Evolutionary conservation across 768 basidiomycete genomes (phyloP).

Genomic region (Lactifluus volemus): DNA sequence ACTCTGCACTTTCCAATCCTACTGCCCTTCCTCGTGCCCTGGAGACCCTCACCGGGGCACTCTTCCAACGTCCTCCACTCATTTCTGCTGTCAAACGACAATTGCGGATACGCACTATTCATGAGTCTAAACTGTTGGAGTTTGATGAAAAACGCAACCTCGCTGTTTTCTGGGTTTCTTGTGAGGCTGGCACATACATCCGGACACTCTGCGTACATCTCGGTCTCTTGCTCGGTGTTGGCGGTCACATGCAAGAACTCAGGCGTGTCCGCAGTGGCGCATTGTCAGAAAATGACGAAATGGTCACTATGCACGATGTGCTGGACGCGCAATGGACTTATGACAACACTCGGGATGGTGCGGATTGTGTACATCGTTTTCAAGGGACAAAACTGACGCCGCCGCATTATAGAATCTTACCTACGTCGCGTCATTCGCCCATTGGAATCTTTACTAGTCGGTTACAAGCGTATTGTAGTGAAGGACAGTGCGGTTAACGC

Average conservation of each 20-base stretch:
- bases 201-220: conserved; percentile 97
- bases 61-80: conserved; percentile 97
- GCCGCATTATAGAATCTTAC: conserved; percentile 76
- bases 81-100: conserved; percentile 99
- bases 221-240: conserved; percentile 88
- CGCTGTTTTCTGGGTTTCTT: conserved; percentile 97
- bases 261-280: conserved; percentile 91
- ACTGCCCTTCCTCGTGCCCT: conserved; percentile 86
- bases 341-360: conserved; percentile 95
- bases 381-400: conserved; percentile 9
- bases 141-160: conserved; percentile 97
- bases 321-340: conserved; percentile 98
- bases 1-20: conserved; percentile 72
- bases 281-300: conserved; percentile 95
- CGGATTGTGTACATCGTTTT: background rate
- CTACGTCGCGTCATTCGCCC: conserved; percentile 91
- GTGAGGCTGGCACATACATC: conserved; percentile 95
- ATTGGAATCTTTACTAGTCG: conserved; percentile 85
- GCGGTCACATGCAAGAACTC: conserved; percentile 99
- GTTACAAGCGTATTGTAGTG: conserved; percentile 98
- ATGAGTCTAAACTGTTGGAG: conserved; percentile 91
- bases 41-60: conserved; percentile 93
- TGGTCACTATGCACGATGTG: conserved; percentile 99
- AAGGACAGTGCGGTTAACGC: conserved; percentile 99
- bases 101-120: conserved; percentile 92